A percentile compares a stretch with the other conserved stretches of the same genome.
Conservation (phyloP, 768 basidiomycete species). For the Tricholoma flavovirens region DNA sequence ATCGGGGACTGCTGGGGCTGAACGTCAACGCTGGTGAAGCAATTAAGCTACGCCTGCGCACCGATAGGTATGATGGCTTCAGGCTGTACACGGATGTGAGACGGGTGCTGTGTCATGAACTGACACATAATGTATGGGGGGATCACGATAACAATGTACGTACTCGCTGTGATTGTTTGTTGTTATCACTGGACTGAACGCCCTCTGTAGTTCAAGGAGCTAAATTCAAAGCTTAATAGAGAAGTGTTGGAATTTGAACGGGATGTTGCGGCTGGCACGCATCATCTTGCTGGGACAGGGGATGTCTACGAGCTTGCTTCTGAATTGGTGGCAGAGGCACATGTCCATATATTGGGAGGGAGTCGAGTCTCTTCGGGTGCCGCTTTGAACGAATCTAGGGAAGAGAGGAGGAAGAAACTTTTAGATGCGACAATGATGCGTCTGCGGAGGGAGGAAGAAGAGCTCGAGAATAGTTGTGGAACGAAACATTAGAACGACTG, state of each 20-base stretch:
- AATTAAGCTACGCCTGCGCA: slow-evolving; percentile 66
- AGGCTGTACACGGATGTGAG: slow-evolving; percentile 58
- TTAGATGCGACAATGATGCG: slow-evolving; percentile 60
- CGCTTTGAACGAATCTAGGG: slow-evolving; percentile 36
- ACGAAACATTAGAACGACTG: slow-evolving; percentile 39
- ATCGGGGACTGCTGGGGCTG: slow-evolving; percentile 62
- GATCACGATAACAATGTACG: slow-evolving; percentile 71
- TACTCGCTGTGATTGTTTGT: slow-evolving; percentile 3
- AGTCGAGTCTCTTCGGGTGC: slow-evolving; percentile 12
- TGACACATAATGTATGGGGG: slow-evolving; percentile 70
- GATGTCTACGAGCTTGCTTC: slow-evolving; percentile 49
- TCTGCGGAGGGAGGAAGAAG: slow-evolving; percentile 60
- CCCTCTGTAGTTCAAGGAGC: slow-evolving; percentile 57
- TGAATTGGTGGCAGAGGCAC: slow-evolving; percentile 52
- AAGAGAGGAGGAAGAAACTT: slow-evolving; percentile 51
- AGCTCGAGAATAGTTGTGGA: slow-evolving; percentile 67
- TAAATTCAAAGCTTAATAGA: slow-evolving; percentile 68
- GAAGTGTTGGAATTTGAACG: slow-evolving; percentile 69
- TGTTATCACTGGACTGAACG: neutral
- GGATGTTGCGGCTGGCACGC: slow-evolving; percentile 44
- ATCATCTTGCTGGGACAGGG: slow-evolving; percentile 38
- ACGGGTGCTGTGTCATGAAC: slow-evolving; percentile 69
- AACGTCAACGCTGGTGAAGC: slow-evolving; percentile 57
- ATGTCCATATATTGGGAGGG: slow-evolving; percentile 47
- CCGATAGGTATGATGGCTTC: slow-evolving; percentile 69